Percentiles rank a stretch among this genome's conserved stretches.
These are phyloP conservation scores for Cylindrotheca fusiformis DNA, from an alignment of 108 stramenopile genomes.

Conservation along the genomic window DNA sequence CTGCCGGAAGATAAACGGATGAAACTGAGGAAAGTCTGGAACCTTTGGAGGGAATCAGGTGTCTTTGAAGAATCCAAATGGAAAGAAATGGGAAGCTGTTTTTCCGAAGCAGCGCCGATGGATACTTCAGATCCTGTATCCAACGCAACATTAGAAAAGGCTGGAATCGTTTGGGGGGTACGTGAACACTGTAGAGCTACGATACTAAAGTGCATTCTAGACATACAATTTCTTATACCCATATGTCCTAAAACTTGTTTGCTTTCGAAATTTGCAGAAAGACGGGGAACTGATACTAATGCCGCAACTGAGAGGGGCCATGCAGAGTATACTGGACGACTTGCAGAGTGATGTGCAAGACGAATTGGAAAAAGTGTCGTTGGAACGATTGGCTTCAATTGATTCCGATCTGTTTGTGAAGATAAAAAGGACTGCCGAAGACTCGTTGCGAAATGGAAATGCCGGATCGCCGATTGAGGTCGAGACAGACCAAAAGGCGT, in stretches of 20 bases:
- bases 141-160: conserved; percentile 24
- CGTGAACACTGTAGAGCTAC: too few relatives aligned
- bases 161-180: conserved; percentile 45
- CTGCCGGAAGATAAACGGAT: conserved; percentile 44
- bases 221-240: not conserved
- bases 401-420: conserved; percentile 67
- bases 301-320: conserved; percentile 53
- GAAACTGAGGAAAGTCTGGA: conserved; percentile 74
- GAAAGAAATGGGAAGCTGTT: conserved; percentile 69
- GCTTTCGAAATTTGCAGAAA: conserved; percentile 15
- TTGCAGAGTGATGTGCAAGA: conserved; percentile 64
- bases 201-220: too few relatives aligned
- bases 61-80: conserved; percentile 51
- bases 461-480: not conserved
- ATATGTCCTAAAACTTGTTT: not conserved
- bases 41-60: conserved; percentile 66
- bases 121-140: not conserved
- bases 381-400: conserved; percentile 82
- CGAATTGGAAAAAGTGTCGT: conserved; percentile 82
- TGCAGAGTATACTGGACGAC: conserved; percentile 82
- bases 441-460: conserved; percentile 37
- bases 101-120: conserved; percentile 24
- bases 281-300: conserved; percentile 60
- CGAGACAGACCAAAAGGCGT: not conserved
- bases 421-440: conserved; percentile 68